Evolutionary conservation across 352 stramenopile species (phyloP), one percentile per base, ranked within the genome.

Genomic region (Pythium phragmiticola): DNA sequence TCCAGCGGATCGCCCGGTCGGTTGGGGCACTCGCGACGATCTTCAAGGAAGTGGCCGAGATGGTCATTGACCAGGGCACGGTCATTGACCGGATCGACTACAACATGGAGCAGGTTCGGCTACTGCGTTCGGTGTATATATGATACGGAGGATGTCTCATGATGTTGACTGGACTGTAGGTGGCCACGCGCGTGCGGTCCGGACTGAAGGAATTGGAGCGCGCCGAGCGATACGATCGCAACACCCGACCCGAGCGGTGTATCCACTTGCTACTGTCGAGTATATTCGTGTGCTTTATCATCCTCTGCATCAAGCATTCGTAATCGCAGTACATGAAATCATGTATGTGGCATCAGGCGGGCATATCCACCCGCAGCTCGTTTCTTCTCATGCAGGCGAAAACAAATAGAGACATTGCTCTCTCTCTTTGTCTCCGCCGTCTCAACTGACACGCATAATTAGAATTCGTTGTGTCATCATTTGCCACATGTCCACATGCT

Each of bases 1-100:
- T 94, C 67, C 80, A 91, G 56, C 80, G 78, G 16, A 92, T 94
- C 53, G 77, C 82, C 42, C 86, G 77, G 67, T 91, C 85, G 0
- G 80, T 94, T 4, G 68, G 74, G 1, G 71, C 75, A 19, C 75
- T 94, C 5, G 80, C 85, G 16, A 83, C 74, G 5, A 78, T 94
- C 37, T 94, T 94, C 63, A 89, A 90, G 48, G 83, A 91, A 60
- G 77, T 94, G 14, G 80, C 85, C 0, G 80, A 85, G 43, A 89
- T 94, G 77, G 85, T 92, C 33, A 92, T 94, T 45, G 82, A 91
- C 48, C 85, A 94, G 61, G 85, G 85, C 26, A 90, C 83, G 21
- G 69, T 94, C 28, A 70, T 94, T n/a, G 85, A 94, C 60, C 77
- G 85, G 7, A 94, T 94, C 58, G 85, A 94, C 70, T 94, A 90